Evolutionary conservation across 306 rosid species (phyloP), one percentile per base, ranked within the genome.

Genomic region (Cicer cuneatum): DNA sequence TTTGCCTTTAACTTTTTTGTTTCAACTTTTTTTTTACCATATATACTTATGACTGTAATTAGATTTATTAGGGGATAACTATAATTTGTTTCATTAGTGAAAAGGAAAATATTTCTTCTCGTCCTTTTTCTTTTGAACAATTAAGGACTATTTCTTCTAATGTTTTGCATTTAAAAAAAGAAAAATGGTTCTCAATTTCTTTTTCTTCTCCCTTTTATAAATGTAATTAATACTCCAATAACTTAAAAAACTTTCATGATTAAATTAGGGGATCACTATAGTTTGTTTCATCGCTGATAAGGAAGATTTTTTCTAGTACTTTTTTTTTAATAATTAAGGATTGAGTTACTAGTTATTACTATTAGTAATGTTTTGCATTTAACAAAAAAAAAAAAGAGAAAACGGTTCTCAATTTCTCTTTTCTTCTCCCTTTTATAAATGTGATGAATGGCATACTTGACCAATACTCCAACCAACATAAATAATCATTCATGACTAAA

Each of bases 381-480:
- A 67, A 51, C 69, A 42, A 66, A 73, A 72, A 73, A 57, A n/a
- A n/a, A n/a, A n/a, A n/a, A n/a, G n/a, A 57, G 71, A 2, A 42
- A 61, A 73, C 78, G 71, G 79, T 38, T 24, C 6, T 10, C 15
- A 5, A 19, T 73, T 67, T 69, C 39, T 19, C 11, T 69, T 69
- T 69, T 62, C 42, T 46, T 66, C 5, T 43, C 43, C 10, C 53
- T 71, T 39, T 76, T 11, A 33, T 58, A 63, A 62, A 71, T 70
- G 64, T 33, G 65, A 67, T 45, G 67, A 39, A 37, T 62, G 63
- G 63, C 46, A 72, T 49, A 53, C 76, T 77, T 77, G 75, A 33
- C 42, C 70, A 66, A 58, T 49, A 66, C 80, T 61, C 84, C 73
- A n/a, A n/a, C n/a, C n/a, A n/a, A n/a, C n/a, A n/a, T n/a, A n/a